These are phyloP conservation scores for Trypanosoma theileri DNA, from an alignment of 208 protist species.

Conservation along the genomic window DNA sequence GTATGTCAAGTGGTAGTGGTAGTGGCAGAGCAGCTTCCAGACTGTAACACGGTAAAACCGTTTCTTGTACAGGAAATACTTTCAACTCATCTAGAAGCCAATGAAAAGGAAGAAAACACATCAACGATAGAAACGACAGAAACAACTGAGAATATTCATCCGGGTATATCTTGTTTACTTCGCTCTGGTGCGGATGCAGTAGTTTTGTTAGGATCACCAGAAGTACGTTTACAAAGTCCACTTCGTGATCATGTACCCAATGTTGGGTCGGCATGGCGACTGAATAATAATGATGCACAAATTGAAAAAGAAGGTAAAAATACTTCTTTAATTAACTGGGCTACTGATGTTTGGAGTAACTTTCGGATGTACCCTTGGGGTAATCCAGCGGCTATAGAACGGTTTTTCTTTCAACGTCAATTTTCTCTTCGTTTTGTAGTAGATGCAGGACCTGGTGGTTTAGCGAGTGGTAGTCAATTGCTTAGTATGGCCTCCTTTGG, in stretches of 20 bases:
- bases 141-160: not conserved
- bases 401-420: conserved; percentile 34
- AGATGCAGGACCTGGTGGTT: not conserved
- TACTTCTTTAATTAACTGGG: not conserved
- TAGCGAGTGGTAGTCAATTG: conserved; percentile 26
- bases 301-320: not conserved
- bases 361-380: conserved; percentile 24
- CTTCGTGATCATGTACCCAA: conserved; percentile 9
- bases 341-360: not conserved
- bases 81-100: conserved; percentile 4
- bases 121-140: not conserved
- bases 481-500: conserved; percentile 24
- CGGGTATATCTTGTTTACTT: conserved; percentile 16
- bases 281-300: not conserved
- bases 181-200: not conserved
- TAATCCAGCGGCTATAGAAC: conserved; percentile 21
- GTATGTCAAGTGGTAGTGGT: no score
- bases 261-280: not conserved
- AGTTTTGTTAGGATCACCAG: conserved; percentile 32
- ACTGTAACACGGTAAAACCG: no score
- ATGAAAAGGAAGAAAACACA: conserved; percentile 3
- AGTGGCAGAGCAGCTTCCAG: no score
- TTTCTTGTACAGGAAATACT: not conserved
- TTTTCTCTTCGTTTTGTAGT: conserved; percentile 26
- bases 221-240: conserved; percentile 25